phyloP scores from a whole-genome alignment of 2,329 filamentous ascomycete genomes.

The Bertia moriformis region DNA sequence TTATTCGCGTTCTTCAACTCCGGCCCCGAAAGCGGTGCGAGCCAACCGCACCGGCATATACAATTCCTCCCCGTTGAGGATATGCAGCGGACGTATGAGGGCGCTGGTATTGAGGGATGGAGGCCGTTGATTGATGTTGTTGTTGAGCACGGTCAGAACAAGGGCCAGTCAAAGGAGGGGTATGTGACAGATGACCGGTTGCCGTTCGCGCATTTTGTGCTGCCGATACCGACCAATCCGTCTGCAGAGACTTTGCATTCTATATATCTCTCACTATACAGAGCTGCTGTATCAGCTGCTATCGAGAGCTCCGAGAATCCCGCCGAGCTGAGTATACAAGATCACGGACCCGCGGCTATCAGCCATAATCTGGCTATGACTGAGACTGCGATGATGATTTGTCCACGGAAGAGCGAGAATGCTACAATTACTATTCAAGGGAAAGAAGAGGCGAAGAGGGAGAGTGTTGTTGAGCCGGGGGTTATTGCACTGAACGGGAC shows the following conservation, averaged over 20 bases:
- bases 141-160: neutral
- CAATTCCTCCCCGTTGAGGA: constrained; percentile 29
- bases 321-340: constrained; percentile 1
- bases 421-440: constrained; percentile 20
- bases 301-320: constrained; percentile 6
- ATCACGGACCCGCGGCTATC: constrained; percentile 25
- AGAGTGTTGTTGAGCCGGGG: constrained; percentile 17
- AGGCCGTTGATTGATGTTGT: neutral
- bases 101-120: constrained; percentile 28
- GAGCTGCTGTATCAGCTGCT: constrained; percentile 15
- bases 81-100: constrained; percentile 16
- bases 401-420: constrained; percentile 29
- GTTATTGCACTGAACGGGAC: constrained; percentile 39
- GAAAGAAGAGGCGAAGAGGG: no score
- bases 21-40: constrained; percentile 28
- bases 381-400: constrained; percentile 32
- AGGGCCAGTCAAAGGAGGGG: neutral
- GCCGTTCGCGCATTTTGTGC: constrained; percentile 33
- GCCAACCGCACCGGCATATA: constrained; percentile 28
- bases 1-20: constrained; percentile 33
- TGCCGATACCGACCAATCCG: constrained; percentile 20
- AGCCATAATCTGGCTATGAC: constrained; percentile 47
- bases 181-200: constrained; percentile 8
- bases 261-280: constrained; percentile 22
- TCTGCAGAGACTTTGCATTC: constrained; percentile 15